A percentile compares a stretch with the other conserved stretches of the same genome.
Evolutionary conservation across 1,139 yeast genomes (phyloP).

Genomic region (Blastobotrys indianensis): DNA sequence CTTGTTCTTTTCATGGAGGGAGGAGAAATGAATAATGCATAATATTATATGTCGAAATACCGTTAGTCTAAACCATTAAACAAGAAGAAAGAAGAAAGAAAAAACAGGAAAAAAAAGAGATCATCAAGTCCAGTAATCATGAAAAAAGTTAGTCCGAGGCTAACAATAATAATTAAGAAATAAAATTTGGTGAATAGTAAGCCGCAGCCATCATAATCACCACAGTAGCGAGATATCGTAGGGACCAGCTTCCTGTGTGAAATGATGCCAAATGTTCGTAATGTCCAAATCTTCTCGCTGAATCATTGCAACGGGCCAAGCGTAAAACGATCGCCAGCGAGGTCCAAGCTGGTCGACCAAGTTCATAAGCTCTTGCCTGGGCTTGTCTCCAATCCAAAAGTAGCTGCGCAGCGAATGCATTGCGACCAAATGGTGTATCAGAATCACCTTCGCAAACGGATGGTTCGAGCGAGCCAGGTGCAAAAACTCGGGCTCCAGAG

Average conservation of each 20-base stretch:
- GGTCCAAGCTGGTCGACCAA: conserved; percentile 12
- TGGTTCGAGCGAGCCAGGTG: conserved; percentile 17
- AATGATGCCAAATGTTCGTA: conserved; percentile 2
- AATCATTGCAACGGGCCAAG: conserved; percentile 5
- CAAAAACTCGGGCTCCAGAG: conserved; percentile 18
- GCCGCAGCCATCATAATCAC: neutral
- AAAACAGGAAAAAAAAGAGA: neutral
- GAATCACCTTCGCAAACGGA: conserved; percentile 19
- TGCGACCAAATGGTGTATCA: conserved; percentile 19
- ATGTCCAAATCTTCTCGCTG: neutral
- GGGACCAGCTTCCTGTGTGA: conserved; percentile 3
- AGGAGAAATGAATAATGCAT: neutral
- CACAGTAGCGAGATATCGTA: conserved; percentile 5
- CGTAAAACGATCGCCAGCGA: conserved; percentile 5
- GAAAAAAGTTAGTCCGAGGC: neutral
- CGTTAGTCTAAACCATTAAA: neutral
- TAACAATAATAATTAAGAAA: neutral
- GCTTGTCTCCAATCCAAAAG: conserved; percentile 22
- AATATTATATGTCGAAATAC: neutral
- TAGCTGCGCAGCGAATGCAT: conserved; percentile 14
- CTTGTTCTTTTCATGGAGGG: neutral
- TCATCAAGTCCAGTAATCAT: neutral
- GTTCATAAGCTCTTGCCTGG: conserved; percentile 5
- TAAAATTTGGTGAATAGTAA: neutral
- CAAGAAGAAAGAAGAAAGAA: neutral